Conservation (phyloP, 129 eudicot species). For the Calendula officinalis region DNA sequence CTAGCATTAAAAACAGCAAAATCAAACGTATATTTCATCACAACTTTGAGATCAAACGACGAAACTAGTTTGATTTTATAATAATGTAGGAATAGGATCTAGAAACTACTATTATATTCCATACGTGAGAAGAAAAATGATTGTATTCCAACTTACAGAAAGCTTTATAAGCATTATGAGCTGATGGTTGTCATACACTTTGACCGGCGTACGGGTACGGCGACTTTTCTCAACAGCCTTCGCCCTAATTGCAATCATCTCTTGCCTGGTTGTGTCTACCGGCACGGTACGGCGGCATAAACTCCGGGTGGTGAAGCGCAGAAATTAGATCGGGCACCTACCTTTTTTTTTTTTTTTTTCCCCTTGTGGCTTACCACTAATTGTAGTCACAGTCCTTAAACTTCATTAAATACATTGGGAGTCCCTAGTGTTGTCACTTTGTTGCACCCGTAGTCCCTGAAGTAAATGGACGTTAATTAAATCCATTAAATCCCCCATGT, state of each 20-base stretch:
- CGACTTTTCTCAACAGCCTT: background rate
- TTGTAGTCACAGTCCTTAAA: too few species aligned
- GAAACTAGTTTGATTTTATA: background rate
- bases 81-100: background rate
- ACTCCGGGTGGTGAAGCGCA: background rate
- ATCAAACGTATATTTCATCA: background rate
- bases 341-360: too few species aligned
- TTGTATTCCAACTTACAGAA: background rate
- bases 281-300: background rate
- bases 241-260: background rate
- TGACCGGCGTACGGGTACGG: background rate
- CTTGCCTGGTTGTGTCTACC: background rate
- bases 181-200: background rate
- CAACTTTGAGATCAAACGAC: background rate
- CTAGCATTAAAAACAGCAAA: slow-evolving; percentile 9
- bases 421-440: too few species aligned
- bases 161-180: background rate
- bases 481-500: too few species aligned
- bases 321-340: too few species aligned
- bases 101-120: background rate
- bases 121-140: background rate
- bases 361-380: too few species aligned
- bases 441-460: too few species aligned
- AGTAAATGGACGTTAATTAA: too few species aligned
- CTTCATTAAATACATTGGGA: too few species aligned